phyloP scores from a whole-genome alignment of 306 rosid genomes.

The Senna tora region DNA sequence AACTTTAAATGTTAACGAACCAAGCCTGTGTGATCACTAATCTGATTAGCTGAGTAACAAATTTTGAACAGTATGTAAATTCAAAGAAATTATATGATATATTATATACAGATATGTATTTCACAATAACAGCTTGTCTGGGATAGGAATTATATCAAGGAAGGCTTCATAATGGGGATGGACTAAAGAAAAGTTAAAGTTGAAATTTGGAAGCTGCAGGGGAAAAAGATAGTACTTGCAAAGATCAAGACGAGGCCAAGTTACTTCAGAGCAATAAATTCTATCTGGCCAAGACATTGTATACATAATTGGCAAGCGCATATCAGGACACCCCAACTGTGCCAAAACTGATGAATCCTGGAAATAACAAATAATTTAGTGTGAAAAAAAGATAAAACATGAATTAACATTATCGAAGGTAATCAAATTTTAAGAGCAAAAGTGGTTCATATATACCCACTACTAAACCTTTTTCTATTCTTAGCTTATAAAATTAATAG shows the following conservation, averaged over 20 bases:
- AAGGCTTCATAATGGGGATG: constrained; percentile 1
- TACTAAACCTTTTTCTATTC: neutral
- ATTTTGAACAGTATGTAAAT: neutral
- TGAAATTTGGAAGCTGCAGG: constrained; percentile 38
- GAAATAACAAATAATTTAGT: constrained; percentile 21
- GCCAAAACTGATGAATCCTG: constrained; percentile 99
- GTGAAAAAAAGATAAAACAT: constrained; percentile 16
- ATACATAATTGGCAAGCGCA: constrained; percentile 98
- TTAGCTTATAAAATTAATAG: neutral
- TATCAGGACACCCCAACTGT: constrained; percentile 98
- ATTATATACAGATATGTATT: neutral
- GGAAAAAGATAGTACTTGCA: constrained; percentile 71
- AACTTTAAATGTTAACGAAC: constrained; percentile 85
- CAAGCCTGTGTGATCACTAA: constrained; percentile 73
- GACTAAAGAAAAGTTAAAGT: constrained; percentile 7
- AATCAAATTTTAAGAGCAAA: neutral
- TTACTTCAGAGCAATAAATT: constrained; percentile 85
- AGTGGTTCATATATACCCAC: neutral
- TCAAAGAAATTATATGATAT: neutral
- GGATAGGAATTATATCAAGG: constrained; percentile 13
- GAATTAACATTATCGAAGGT: no score
- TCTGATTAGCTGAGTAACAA: constrained; percentile 26
- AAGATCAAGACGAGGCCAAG: constrained; percentile 99
- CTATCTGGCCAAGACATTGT: constrained; percentile 98
- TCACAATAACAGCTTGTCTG: constrained; percentile 6